Percentiles rank a stretch among this genome's conserved stretches.
These are phyloP conservation scores for Kwoniella shandongensis DNA, from an alignment of 768 basidiomycete genomes.

Conservation along the genomic window DNA sequence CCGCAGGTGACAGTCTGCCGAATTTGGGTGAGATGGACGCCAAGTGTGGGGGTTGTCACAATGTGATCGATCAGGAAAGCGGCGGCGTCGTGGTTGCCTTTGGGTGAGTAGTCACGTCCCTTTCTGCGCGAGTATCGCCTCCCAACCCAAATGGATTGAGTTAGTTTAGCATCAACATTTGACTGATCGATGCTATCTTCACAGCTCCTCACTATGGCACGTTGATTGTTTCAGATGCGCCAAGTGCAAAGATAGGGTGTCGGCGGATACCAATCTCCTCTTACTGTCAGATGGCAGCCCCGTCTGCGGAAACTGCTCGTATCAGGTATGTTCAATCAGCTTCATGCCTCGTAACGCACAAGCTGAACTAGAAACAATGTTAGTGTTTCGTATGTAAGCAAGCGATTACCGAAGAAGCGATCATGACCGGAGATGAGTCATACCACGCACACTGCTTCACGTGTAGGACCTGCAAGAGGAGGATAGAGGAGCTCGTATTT, in stretches of 20 bases:
- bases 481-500: conserved; percentile 97
- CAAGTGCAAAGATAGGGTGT: conserved; percentile 88
- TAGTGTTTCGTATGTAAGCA: conserved; percentile 89
- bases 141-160: no score
- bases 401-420: conserved; percentile 96
- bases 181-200: not conserved
- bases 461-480: conserved; percentile 87
- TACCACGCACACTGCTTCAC: conserved; percentile 99
- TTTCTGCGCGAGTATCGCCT: no score
- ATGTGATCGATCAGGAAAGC: conserved; percentile 50
- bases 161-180: not conserved
- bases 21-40: conserved; percentile 43
- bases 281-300: conserved; percentile 97
- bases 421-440: conserved; percentile 97
- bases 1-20: conserved; percentile 23
- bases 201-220: conserved; percentile 85
- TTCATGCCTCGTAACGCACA: not conserved
- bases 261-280: conserved; percentile 92
- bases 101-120: conserved; percentile 66
- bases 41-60: conserved; percentile 50
- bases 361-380: conserved; percentile 56
- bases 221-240: conserved; percentile 80
- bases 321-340: conserved; percentile 39
- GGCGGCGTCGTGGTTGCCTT: conserved; percentile 81
- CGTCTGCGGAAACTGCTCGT: conserved; percentile 58